These are phyloP conservation scores for Pestalotiopsis sp. DNA, from an alignment of 2,329 filamentous ascomycete species.

Conservation along the genomic window DNA sequence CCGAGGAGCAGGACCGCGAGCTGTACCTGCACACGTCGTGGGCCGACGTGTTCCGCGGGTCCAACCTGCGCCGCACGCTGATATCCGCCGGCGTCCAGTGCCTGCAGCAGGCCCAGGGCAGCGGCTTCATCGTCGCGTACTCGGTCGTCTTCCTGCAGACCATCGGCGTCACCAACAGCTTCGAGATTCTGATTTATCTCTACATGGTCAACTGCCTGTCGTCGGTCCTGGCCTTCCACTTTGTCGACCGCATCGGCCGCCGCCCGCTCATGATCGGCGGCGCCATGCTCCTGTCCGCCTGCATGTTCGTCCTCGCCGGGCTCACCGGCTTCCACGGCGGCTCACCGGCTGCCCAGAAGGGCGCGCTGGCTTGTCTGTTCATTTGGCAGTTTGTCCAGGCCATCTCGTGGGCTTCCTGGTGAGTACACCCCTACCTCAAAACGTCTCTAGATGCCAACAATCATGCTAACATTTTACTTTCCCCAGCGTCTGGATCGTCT, in stretches of 20 bases:
- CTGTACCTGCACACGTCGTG: conserved; percentile 17
- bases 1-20: conserved; percentile 18
- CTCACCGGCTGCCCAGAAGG: conserved; percentile 14
- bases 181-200: conserved; percentile 19
- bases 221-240: conserved; percentile 17
- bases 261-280: conserved; percentile 17
- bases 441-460: not conserved
- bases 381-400: conserved; percentile 20
- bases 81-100: conserved; percentile 20
- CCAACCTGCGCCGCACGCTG: conserved; percentile 21
- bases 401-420: conserved; percentile 20
- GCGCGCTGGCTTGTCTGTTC: conserved; percentile 18
- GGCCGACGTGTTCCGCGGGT: conserved; percentile 19
- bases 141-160: conserved; percentile 25
- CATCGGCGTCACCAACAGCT: conserved; percentile 20
- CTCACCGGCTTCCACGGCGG: conserved; percentile 14
- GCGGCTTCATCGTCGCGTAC: conserved; percentile 22
- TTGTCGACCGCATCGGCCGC: conserved; percentile 17
- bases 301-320: conserved; percentile 17
- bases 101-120: conserved; percentile 24
- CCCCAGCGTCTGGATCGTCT: conserved; percentile 30
- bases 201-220: conserved; percentile 18
- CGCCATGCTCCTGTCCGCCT: conserved; percentile 10
- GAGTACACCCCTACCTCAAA: not conserved
- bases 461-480: not conserved